These are phyloP conservation scores for Penicillium taxi DNA, from an alignment of 495 filamentous ascomycete genomes.

Conservation along the genomic window DNA sequence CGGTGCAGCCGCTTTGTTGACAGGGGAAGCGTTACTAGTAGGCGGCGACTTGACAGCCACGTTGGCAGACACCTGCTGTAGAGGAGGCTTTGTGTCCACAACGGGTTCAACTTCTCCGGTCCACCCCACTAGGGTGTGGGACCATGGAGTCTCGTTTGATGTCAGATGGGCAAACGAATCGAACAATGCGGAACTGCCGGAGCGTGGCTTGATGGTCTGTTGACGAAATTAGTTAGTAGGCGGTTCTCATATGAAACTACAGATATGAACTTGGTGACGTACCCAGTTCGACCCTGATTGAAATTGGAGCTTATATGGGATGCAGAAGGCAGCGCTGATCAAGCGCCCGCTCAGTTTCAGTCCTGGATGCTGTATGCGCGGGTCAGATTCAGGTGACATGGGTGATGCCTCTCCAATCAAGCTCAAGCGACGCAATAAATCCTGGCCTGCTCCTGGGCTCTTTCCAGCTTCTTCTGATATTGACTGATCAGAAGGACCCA, in stretches of 20 bases:
- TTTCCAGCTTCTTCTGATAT: slow-evolving; percentile 35
- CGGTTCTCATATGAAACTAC: slow-evolving; percentile 1
- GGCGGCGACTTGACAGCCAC: slow-evolving; percentile 16
- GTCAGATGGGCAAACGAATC: slow-evolving; percentile 81
- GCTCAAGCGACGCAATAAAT: slow-evolving; percentile 59
- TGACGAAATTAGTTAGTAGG: slow-evolving; percentile 4
- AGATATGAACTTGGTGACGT: slow-evolving; percentile 19
- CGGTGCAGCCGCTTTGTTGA: slow-evolving; percentile 62
- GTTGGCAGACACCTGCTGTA: slow-evolving; percentile 30
- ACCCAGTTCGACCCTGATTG: slow-evolving; percentile 68
- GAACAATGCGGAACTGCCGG: slow-evolving; percentile 80
- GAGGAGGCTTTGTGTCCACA: slow-evolving; percentile 25
- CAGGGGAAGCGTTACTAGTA: slow-evolving; percentile 8
- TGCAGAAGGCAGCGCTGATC: slow-evolving; percentile 80
- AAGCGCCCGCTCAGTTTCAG: slow-evolving; percentile 70
- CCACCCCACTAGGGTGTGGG: slow-evolving; percentile 85
- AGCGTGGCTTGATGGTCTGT: slow-evolving; percentile 53
- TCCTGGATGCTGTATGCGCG: slow-evolving; percentile 54
- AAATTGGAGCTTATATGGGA: slow-evolving; percentile 67
- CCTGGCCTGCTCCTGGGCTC: slow-evolving; percentile 46
- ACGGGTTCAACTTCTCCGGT: slow-evolving; percentile 73
- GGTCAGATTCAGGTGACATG: slow-evolving; percentile 47
- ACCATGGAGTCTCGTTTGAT: slow-evolving; percentile 66
- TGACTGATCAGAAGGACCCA: slow-evolving; percentile 12
- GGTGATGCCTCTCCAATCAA: slow-evolving; percentile 31